Evolutionary conservation across 768 basidiomycete genomes (phyloP).

Genomic region (Boletus barrowsii): DNA sequence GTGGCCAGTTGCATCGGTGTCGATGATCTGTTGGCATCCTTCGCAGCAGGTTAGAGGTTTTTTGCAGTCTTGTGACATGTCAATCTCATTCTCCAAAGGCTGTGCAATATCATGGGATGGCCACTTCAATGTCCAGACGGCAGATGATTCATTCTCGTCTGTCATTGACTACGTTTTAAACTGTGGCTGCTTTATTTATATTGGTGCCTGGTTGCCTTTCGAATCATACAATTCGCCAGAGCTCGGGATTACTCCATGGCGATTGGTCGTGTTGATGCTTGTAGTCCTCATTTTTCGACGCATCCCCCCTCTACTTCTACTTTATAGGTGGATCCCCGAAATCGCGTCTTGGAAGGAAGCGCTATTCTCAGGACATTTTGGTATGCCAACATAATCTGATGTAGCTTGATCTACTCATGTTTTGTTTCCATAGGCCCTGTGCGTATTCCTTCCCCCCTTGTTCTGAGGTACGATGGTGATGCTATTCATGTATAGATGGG

Average conservation of each 20-base stretch:
- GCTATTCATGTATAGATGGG: conserved; percentile 61
- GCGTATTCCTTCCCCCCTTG: conserved; percentile 20
- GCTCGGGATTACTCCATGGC: conserved; percentile 66
- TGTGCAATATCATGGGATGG: conserved; percentile 92
- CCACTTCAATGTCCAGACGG: conserved; percentile 73
- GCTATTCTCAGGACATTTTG: conserved; percentile 89
- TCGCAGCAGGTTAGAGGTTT: conserved; percentile 62
- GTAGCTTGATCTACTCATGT: not conserved
- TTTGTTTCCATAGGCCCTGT: conserved; percentile 46
- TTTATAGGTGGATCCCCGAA: conserved; percentile 87
- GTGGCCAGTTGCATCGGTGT: conserved; percentile 75
- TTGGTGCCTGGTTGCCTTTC: conserved; percentile 85
- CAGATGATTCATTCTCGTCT: conserved; percentile 84
- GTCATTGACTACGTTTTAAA: conserved; percentile 88
- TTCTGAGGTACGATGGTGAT: not conserved
- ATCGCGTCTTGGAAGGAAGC: conserved; percentile 84
- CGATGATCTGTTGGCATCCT: conserved; percentile 88
- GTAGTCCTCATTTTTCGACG: conserved; percentile 72
- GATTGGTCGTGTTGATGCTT: conserved; percentile 64
- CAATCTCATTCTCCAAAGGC: conserved; percentile 43
- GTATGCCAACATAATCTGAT: conserved; percentile 32
- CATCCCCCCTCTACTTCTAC: conserved; percentile 70
- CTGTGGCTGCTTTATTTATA: conserved; percentile 78
- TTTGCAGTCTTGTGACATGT: not conserved
- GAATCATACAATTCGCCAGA: conserved; percentile 50